A percentile compares a stretch with the other conserved stretches of the same genome.
Evolutionary conservation across 2,329 filamentous ascomycete genomes (phyloP).

Genomic region (Kalmusia sp.): DNA sequence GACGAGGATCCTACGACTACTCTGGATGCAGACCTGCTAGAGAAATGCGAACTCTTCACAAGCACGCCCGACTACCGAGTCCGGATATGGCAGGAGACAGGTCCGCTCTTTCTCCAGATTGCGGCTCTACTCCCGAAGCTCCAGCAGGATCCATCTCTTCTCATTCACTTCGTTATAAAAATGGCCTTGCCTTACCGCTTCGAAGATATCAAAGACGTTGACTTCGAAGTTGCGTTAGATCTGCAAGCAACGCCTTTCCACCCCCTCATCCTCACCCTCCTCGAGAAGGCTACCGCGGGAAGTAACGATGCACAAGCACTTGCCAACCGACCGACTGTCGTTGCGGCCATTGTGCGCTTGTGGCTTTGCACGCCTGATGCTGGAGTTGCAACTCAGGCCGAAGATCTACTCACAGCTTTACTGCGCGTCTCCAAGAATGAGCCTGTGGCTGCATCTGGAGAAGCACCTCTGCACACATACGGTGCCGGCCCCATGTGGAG

Average conservation of each 20-base stretch:
- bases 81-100: slow-evolving; percentile 36
- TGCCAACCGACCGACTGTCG: slow-evolving; percentile 62
- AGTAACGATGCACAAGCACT: slow-evolving; percentile 64
- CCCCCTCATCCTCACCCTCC: slow-evolving; percentile 60
- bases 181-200: slow-evolving; percentile 54
- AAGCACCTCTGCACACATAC: slow-evolving; percentile 33
- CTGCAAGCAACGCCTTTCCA: slow-evolving; percentile 60
- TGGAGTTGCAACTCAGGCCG: slow-evolving; percentile 61
- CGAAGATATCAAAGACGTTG: slow-evolving; percentile 54
- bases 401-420: slow-evolving; percentile 60
- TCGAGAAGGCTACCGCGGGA: slow-evolving; percentile 61
- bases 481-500: slow-evolving; percentile 62
- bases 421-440: slow-evolving; percentile 55
- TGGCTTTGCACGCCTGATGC: slow-evolving; percentile 66
- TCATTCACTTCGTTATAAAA: slow-evolving; percentile 60
- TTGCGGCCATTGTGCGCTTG: slow-evolving; percentile 61
- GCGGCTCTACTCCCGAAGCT: slow-evolving; percentile 60
- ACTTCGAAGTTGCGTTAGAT: slow-evolving; percentile 63
- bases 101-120: slow-evolving; percentile 53
- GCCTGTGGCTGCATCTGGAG: slow-evolving; percentile 48
- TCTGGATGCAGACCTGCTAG: slow-evolving; percentile 58
- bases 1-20: slow-evolving; percentile 52
- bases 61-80: slow-evolving; percentile 40
- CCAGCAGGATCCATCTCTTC: slow-evolving; percentile 64
- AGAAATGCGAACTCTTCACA: slow-evolving; percentile 56